phyloP scores from a whole-genome alignment of 2,329 filamentous ascomycete genomes.

The Davidsoniella australis region DNA sequence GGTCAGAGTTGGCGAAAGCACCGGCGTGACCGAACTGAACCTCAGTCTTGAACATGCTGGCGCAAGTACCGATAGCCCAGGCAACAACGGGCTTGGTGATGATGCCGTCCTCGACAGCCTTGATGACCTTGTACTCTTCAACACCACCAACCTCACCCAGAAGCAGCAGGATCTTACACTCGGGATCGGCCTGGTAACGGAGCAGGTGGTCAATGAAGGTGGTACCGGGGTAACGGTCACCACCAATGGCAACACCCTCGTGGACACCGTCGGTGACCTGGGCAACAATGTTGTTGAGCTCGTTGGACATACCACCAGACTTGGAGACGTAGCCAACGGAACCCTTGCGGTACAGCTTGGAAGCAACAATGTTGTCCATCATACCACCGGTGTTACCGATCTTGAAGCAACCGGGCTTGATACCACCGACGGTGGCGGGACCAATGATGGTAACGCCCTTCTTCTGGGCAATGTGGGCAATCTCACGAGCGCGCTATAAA shows the following conservation, averaged over 20 bases:
- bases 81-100: conserved; percentile 98
- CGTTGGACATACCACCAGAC: conserved; percentile 99
- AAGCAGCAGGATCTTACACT: conserved; percentile 92
- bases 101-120: conserved; percentile 81
- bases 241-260: conserved; percentile 97
- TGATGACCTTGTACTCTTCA: conserved; percentile 98
- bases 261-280: conserved; percentile 95
- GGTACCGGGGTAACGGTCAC: conserved; percentile 95
- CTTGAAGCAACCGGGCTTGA: conserved; percentile 99
- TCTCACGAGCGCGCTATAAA: conserved; percentile 78
- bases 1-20: conserved; percentile 96
- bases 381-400: conserved; percentile 99
- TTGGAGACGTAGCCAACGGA: conserved; percentile 99
- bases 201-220: conserved; percentile 98
- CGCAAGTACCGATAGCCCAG: conserved; percentile 98
- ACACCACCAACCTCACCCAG: conserved; percentile 98
- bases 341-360: conserved; percentile 98
- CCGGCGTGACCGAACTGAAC: conserved; percentile 98
- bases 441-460: conserved; percentile 99
- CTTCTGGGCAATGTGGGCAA: conserved; percentile 88
- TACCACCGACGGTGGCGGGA: conserved; percentile 93
- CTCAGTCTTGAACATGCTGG: conserved; percentile 99
- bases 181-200: conserved; percentile 87
- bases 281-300: conserved; percentile 98
- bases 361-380: conserved; percentile 99